Base-by-base conservation (phyloP, 2,329 filamentous ascomycete genomes). In the Boeremia lycopersici region DNA sequence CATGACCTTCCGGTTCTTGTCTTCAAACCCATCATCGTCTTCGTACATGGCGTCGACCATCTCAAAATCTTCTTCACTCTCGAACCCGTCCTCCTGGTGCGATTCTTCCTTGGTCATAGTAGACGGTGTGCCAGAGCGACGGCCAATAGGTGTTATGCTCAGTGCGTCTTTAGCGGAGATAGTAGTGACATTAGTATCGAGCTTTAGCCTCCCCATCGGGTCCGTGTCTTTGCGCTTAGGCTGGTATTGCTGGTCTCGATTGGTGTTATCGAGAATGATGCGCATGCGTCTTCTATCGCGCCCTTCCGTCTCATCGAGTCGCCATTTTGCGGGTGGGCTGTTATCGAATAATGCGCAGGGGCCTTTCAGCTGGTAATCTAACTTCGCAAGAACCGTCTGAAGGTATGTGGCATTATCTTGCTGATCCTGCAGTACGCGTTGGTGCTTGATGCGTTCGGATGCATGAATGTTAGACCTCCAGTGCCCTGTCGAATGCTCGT, bases 1-100 rank as follows among this genome's bases (percentile, higher is more conserved):
- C 91, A 98, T 96, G 39, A 99, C 93, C 74, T 97, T 97, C 39
- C 96, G 86, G 69, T 99, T 98, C 79, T 97, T 98, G 74, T 99
- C 96, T 75, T 99, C 96, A 59, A 96, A 96, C 1, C 87, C 88
- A 62, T 95, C 91, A 25, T 90, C 85, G 35, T 89, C 86, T 52
- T 93, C 89, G 66, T 92, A 92, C 0, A 93, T 93, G 57, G 97
- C 93, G 56, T 98, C 93, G 6, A 99, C 89, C 62, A 99, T 86
- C 76, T 99, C 95, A 69, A 96, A 99, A 62, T 96, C 96, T 40
- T 98, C 95, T 53, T 97, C 95, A 0, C 87, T 73, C 33, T 74
- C 77, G 3, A 77, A 78, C 5, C 72, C 73, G 0, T 78, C 67
- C 2, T 64, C 59, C 4, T 74, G 71, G 13, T 64, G 60, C 17